These are phyloP conservation scores for Dendrobium nobile DNA, from an alignment of 106 monocot species.

Conservation along the genomic window DNA sequence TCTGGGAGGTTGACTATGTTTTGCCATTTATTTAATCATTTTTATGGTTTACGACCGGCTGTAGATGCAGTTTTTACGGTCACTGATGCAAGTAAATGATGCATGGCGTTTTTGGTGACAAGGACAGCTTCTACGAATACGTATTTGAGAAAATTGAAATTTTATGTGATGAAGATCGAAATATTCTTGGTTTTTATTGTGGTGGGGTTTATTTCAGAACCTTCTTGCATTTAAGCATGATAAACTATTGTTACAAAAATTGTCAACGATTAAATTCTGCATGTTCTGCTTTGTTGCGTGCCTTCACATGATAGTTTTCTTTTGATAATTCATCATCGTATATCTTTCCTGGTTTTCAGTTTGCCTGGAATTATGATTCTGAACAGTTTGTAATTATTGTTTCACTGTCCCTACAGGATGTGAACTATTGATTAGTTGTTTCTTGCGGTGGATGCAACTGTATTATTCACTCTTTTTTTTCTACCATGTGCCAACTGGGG, in stretches of 20 bases:
- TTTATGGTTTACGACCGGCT: background rate
- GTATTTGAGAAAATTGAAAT: background rate
- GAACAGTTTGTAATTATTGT: background rate
- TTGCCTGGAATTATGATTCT: background rate
- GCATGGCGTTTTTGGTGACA: background rate
- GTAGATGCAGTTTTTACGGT: background rate
- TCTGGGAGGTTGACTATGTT: background rate
- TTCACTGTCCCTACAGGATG: background rate
- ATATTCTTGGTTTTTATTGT: background rate
- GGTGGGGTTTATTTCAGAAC: background rate
- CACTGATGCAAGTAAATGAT: conserved; percentile 1
- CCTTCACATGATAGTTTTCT: background rate
- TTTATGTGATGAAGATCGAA: background rate
- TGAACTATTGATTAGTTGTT: background rate
- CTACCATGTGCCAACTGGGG: background rate
- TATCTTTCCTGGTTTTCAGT: background rate
- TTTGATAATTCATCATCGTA: background rate
- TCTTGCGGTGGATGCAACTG: background rate
- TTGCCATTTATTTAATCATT: background rate
- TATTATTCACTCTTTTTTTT: background rate
- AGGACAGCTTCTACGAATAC: background rate
- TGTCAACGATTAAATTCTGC: background rate
- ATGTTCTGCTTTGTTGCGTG: background rate
- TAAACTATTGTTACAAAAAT: background rate
- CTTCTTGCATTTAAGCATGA: background rate